Evolutionary conservation across 192 early-diverging fungal species (phyloP).

Genomic region (Paraglomus brasilianum): DNA sequence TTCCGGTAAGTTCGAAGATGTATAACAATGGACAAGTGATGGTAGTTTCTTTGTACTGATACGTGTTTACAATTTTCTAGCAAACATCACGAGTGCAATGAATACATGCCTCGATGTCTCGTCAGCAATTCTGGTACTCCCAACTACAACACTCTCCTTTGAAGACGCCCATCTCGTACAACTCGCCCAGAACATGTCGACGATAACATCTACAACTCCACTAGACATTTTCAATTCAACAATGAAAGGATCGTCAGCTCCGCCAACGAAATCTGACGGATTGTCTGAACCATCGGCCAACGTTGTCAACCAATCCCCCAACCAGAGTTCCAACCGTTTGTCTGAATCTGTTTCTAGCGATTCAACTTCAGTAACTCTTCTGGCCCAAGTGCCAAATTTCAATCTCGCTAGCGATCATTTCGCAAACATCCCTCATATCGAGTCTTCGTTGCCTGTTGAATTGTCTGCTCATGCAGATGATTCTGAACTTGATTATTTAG

Average conservation of each 20-base stretch:
- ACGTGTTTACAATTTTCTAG: neutral
- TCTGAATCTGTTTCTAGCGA: too few relatives aligned
- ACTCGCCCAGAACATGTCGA: constrained; percentile 35
- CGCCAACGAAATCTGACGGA: neutral
- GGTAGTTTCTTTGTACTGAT: neutral
- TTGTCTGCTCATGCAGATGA: too few relatives aligned
- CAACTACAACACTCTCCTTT: constrained; percentile 51
- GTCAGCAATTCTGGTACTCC: constrained; percentile 1
- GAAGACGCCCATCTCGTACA: constrained; percentile 59
- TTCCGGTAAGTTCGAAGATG: constrained; percentile 29
- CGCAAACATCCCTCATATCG: too few relatives aligned
- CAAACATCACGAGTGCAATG: constrained; percentile 20
- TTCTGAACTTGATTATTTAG: neutral
- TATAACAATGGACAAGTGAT: neutral
- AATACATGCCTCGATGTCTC: constrained; percentile 5
- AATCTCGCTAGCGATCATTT: too few relatives aligned
- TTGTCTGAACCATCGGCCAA: too few relatives aligned
- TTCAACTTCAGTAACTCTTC: too few relatives aligned
- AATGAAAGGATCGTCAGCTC: neutral
- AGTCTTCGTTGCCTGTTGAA: too few relatives aligned
- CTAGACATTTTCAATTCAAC: neutral
- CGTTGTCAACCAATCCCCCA: too few relatives aligned
- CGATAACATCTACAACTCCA: constrained; percentile 32
- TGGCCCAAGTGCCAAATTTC: too few relatives aligned
- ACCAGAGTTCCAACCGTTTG: too few relatives aligned